Percentiles rank a stretch among this genome's conserved stretches.
phyloP scores from a whole-genome alignment of 1,139 yeast genomes.

The Geotrichum australiense region DNA sequence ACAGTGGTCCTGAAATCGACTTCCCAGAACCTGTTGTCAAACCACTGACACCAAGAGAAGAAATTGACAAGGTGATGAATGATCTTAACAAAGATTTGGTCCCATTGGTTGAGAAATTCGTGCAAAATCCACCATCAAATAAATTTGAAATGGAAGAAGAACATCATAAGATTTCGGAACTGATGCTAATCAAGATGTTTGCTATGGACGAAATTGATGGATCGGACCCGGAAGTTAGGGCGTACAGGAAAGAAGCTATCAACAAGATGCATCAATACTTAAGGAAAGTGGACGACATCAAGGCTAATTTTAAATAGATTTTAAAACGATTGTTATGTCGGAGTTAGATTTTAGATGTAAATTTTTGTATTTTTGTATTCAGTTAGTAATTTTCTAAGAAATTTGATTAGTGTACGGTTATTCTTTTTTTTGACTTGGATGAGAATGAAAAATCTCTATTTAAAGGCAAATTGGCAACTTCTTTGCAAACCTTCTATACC shows the following conservation, averaged over 20 bases:
- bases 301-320: no score
- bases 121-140: conserved; percentile 27
- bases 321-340: no score
- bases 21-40: conserved; percentile 16
- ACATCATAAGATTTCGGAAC: conserved; percentile 35
- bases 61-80: conserved; percentile 28
- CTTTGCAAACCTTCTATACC: no score
- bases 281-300: conserved; percentile 28
- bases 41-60: conserved; percentile 29
- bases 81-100: conserved; percentile 29
- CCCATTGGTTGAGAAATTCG: conserved; percentile 29
- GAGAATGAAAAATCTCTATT: no score
- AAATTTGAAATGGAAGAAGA: conserved; percentile 28
- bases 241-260: conserved; percentile 34
- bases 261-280: conserved; percentile 35
- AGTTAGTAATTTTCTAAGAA: no score
- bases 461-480: no score
- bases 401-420: no score
- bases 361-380: no score
- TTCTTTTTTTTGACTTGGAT: no score
- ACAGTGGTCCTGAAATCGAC: conserved; percentile 7
- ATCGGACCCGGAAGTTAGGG: conserved; percentile 33
- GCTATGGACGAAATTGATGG: conserved; percentile 37
- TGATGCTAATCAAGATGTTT: conserved; percentile 36
- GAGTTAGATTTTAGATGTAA: no score